Conservation (phyloP, 2,329 filamentous ascomycete genomes). For the Aureobasidium sp. region DNA sequence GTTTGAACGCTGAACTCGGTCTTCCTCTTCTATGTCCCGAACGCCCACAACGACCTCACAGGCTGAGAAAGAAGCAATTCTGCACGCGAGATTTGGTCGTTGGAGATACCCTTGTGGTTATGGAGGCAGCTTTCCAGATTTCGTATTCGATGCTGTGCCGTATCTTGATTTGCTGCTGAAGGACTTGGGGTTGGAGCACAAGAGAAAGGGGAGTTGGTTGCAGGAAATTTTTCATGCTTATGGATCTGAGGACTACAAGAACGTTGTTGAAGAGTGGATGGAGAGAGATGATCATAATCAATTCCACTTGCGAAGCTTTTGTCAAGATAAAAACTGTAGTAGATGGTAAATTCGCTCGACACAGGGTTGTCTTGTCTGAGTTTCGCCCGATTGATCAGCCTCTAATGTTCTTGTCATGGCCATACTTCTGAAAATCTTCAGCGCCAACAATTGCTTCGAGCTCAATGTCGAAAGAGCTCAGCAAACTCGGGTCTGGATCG, state of each 20-base stretch:
- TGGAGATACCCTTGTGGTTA: constrained; percentile 63
- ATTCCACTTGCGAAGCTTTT: no score
- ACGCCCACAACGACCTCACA: constrained; percentile 30
- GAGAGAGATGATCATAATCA: no score
- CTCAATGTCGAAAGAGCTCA: not conserved
- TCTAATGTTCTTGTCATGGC: no score
- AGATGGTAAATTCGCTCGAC: no score
- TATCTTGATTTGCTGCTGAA: constrained; percentile 63
- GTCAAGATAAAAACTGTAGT: no score
- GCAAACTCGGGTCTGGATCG: not conserved
- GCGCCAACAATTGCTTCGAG: not conserved
- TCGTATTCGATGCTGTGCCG: constrained; percentile 69
- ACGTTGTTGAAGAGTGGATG: constrained; percentile 48
- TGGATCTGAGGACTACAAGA: constrained; percentile 51
- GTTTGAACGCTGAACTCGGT: not conserved
- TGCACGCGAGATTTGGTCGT: constrained; percentile 62
- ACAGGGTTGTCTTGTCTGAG: no score
- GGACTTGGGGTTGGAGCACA: constrained; percentile 56
- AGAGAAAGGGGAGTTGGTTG: constrained; percentile 44
- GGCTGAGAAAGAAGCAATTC: constrained; percentile 41
- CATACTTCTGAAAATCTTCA: no score
- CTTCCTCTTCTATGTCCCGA: constrained; percentile 34
- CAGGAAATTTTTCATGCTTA: constrained; percentile 52
- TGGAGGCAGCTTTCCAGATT: constrained; percentile 57
- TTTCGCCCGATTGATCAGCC: no score